phyloP scores from a whole-genome alignment of 139 green algal genomes.

The Nannochloris sp. region DNA sequence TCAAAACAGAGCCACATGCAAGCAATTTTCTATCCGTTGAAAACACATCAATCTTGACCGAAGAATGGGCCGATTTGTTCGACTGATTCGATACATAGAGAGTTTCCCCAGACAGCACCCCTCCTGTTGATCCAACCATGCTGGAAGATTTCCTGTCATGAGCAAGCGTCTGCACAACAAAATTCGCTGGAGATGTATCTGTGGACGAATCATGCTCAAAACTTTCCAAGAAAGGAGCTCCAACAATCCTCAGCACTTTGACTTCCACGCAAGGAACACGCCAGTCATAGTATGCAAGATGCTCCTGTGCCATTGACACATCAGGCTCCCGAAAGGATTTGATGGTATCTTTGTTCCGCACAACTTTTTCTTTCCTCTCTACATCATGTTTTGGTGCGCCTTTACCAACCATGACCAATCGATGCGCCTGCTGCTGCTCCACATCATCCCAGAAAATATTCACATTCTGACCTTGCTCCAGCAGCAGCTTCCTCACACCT shows the following conservation, averaged over 20 bases:
- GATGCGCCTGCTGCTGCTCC: background rate
- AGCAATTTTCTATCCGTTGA: conserved; percentile 4
- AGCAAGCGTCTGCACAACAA: background rate
- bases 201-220: background rate
- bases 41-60: background rate
- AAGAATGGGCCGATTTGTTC: background rate
- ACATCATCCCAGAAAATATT: conserved; percentile 13
- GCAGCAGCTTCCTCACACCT: conserved; percentile 29
- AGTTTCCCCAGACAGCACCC: background rate
- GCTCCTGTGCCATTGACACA: too few species aligned
- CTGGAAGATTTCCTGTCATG: background rate
- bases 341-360: too few species aligned
- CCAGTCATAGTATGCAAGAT: too few species aligned
- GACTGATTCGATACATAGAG: background rate
- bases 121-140: background rate
- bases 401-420: too few species aligned
- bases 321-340: too few species aligned
- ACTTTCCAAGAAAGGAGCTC: background rate
- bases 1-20: conserved; percentile 16
- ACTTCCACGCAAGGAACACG: background rate
- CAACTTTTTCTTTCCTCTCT: too few species aligned
- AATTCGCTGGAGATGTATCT: background rate
- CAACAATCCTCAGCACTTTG: conserved; percentile 1
- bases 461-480: conserved; percentile 5
- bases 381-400: too few species aligned